Percentiles rank a stretch among this genome's conserved stretches.
These are phyloP conservation scores for Nissolia schottii DNA, from an alignment of 306 rosid species.

Conservation along the genomic window DNA sequence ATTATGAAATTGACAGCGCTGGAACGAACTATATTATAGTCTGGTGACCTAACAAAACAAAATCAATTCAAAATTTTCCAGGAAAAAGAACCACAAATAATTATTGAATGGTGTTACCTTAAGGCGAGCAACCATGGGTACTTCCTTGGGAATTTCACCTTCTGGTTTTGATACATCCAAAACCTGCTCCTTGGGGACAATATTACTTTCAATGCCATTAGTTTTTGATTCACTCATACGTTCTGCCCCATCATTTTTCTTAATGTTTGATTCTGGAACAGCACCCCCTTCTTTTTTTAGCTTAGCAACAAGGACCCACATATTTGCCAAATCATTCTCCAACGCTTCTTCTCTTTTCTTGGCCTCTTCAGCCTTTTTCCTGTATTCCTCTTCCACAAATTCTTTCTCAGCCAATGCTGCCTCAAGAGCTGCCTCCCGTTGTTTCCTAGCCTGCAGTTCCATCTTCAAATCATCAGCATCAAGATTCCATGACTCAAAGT, in stretches of 20 bases:
- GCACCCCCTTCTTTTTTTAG: constrained; percentile 86
- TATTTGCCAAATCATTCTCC: constrained; percentile 97
- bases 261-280: constrained; percentile 48
- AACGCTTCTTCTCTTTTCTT: constrained; percentile 92
- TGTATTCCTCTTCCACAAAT: constrained; percentile 69
- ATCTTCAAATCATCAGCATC: constrained; percentile 72
- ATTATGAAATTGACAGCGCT: not conserved
- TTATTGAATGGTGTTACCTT: constrained; percentile 47
- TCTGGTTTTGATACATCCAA: constrained; percentile 51
- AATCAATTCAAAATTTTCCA: not conserved
- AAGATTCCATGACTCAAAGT: constrained; percentile 81
- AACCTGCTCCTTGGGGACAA: constrained; percentile 41
- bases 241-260: constrained; percentile 47
- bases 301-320: constrained; percentile 99
- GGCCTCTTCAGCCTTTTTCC: constrained; percentile 81
- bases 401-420: constrained; percentile 92
- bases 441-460: constrained; percentile 94
- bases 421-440: constrained; percentile 90
- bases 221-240: constrained; percentile 33
- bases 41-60: not conserved
- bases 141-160: constrained; percentile 57
- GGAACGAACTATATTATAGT: not conserved
- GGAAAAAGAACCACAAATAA: not conserved
- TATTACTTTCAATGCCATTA: constrained; percentile 31
- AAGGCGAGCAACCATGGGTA: constrained; percentile 86